A percentile compares a stretch with the other conserved stretches of the same genome.
Evolutionary conservation across 345 rosid genomes (phyloP).

Genomic region (Raphanus raphanistrum): DNA sequence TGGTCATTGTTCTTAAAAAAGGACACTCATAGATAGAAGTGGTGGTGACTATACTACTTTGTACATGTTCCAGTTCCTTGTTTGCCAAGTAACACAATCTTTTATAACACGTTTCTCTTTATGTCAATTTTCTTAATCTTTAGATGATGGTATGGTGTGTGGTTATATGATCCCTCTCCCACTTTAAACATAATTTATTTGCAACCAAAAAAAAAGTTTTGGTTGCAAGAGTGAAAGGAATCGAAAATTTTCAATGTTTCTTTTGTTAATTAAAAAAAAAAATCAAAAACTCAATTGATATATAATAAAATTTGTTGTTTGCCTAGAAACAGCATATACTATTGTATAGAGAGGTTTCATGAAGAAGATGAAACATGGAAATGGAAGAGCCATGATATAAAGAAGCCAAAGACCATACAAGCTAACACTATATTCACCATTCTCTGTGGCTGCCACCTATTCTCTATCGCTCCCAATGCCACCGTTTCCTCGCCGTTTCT

Average conservation of each 20-base stretch:
- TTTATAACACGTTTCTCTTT: background rate
- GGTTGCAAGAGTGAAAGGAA: background rate
- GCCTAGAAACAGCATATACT: background rate
- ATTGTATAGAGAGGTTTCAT: background rate
- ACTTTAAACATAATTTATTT: no score
- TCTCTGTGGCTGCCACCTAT: conserved; percentile 69
- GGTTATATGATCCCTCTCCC: no score
- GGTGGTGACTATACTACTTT: background rate
- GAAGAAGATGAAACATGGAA: conserved; percentile 39
- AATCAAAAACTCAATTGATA: background rate
- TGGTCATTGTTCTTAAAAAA: conserved; percentile 22
- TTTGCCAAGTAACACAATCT: conserved; percentile 28
- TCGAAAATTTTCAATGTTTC: background rate
- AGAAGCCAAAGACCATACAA: conserved; percentile 42
- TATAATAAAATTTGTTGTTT: background rate
- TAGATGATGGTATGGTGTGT: no score
- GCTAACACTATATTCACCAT: conserved; percentile 37
- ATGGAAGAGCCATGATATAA: conserved; percentile 38
- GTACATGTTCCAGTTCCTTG: conserved; percentile 35
- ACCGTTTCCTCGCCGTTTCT: conserved; percentile 25
- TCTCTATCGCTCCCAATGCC: conserved; percentile 3
- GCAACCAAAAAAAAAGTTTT: background rate
- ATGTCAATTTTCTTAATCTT: no score
- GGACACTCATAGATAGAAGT: background rate
- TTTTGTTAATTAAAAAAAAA: background rate